Evolutionary conservation across 805 yeast genomes (phyloP).

Genomic region (Schwanniomyces sp.): DNA sequence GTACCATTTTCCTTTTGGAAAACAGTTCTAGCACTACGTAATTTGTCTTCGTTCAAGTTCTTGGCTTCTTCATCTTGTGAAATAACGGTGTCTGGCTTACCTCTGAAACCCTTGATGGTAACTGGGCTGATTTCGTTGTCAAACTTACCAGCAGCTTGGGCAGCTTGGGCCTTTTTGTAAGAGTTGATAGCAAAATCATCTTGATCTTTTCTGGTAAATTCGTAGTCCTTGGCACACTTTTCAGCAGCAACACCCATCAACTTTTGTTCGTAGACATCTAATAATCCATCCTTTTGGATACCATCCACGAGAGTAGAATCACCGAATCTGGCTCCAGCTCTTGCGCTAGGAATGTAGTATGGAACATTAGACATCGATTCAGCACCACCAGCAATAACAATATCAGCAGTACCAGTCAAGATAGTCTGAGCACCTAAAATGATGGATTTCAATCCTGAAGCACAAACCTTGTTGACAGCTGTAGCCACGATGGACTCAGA

Average conservation of each 20-base stretch:
- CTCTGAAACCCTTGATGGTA: conserved; percentile 85
- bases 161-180: conserved; percentile 82
- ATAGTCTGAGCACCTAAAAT: conserved; percentile 90
- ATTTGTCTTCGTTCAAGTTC: conserved; percentile 74
- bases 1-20: conserved; percentile 94
- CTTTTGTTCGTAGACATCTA: conserved; percentile 83
- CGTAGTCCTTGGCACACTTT: conserved; percentile 86
- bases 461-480: conserved; percentile 95
- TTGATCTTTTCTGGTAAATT: conserved; percentile 78
- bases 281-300: conserved; percentile 86
- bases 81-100: conserved; percentile 75
- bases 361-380: conserved; percentile 97
- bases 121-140: conserved; percentile 80
- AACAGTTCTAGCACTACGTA: conserved; percentile 86
- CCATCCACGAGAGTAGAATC: conserved; percentile 81
- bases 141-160: conserved; percentile 81
- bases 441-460: conserved; percentile 91
- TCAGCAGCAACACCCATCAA: conserved; percentile 99
- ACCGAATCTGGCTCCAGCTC: conserved; percentile 90
- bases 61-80: conserved; percentile 79
- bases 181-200: conserved; percentile 85
- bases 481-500: conserved; percentile 80
- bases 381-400: conserved; percentile 96
- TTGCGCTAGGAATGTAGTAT: conserved; percentile 82
- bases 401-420: conserved; percentile 83